Base-by-base conservation (phyloP, 2,329 filamentous ascomycete genomes). In the Sordariomycetes sp. region DNA sequence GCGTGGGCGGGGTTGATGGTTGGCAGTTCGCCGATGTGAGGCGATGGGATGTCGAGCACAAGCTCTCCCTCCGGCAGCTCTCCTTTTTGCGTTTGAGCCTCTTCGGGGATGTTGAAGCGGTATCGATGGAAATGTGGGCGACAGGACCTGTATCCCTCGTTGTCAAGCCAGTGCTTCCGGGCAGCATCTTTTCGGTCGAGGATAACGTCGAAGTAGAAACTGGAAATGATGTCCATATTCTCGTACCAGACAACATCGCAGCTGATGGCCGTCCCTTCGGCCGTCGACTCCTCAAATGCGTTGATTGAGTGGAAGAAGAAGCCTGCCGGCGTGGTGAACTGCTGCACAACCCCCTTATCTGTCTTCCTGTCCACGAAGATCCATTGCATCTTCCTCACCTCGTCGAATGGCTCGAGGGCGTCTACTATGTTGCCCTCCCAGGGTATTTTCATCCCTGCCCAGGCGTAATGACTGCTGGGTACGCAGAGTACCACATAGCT, bases 241-340 rank as follows among this genome's bases (percentile, higher is more conserved):
- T 73, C 64, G 47, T 82, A 87, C 33, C 72, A 61, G 20, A 78
- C 56, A 2, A 81, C 51, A 40, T 93, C 86, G 35, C 79, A 75
- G 20, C 77, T 61, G 14, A 92, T 64, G 39, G 78, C 65, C 1
- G 43, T 53, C 10, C 35, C 34, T 8, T 45, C 37, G 9, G 48
- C 37, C 12, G 16, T 14, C 8, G 55, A 57, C 41, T 84, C 71
- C 46, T 90, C 82, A 51, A 79, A 92, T 0, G 83, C 73, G 44
- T 93, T 93, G 49, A 86, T 64, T 0, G 73, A 75, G 56, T 94
- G 86, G 54, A 93, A 93, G 55, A 76, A 80, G 62, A 88, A 93
- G 30, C 78, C 78, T 0, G 82, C 70, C 0, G 73, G 67, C 12
- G 74, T 80, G 14, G 79, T 70, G 46, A 82, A 88, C 2, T 68